phyloP scores from a whole-genome alignment of 2,329 filamentous ascomycete species.

The Trichoderma guizhouense region DNA sequence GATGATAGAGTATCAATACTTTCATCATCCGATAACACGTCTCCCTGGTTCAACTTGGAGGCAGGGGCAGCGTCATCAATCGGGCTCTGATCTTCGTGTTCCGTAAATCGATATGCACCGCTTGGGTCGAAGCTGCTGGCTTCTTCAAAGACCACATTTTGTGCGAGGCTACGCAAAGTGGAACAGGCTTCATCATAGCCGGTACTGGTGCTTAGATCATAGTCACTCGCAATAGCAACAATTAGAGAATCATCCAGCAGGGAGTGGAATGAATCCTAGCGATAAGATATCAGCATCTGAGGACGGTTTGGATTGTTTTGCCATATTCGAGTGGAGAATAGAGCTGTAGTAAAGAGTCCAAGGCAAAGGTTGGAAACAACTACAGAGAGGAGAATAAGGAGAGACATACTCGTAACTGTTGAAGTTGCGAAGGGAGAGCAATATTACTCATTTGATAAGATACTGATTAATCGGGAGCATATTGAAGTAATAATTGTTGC shows the following conservation, averaged over 20 bases:
- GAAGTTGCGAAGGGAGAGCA: neutral
- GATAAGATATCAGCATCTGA: neutral
- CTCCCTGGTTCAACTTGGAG: constrained; percentile 24
- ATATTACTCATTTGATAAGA: neutral
- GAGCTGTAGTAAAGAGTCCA: neutral
- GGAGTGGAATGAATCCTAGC: constrained; percentile 67
- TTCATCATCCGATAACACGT: constrained; percentile 31
- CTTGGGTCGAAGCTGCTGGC: constrained; percentile 75
- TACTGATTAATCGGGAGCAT: neutral
- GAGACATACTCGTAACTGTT: neutral
- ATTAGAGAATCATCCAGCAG: constrained; percentile 76
- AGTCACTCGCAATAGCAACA: constrained; percentile 71
- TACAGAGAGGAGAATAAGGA: too few relatives aligned
- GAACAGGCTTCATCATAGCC: constrained; percentile 53
- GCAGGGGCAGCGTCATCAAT: constrained; percentile 27
- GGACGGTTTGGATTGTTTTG: neutral
- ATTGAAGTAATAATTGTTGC: neutral
- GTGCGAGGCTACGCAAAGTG: constrained; percentile 64
- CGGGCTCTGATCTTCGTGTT: constrained; percentile 23
- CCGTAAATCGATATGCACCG: constrained; percentile 54
- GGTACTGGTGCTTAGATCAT: constrained; percentile 54
- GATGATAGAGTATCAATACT: constrained; percentile 26
- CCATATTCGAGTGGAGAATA: neutral
- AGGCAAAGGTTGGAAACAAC: neutral
- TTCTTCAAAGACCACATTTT: constrained; percentile 63